A percentile compares a stretch with the other conserved stretches of the same genome.
Conservation (phyloP, 2,329 filamentous ascomycete genomes). For the Cyphellophora attinorum region DNA sequence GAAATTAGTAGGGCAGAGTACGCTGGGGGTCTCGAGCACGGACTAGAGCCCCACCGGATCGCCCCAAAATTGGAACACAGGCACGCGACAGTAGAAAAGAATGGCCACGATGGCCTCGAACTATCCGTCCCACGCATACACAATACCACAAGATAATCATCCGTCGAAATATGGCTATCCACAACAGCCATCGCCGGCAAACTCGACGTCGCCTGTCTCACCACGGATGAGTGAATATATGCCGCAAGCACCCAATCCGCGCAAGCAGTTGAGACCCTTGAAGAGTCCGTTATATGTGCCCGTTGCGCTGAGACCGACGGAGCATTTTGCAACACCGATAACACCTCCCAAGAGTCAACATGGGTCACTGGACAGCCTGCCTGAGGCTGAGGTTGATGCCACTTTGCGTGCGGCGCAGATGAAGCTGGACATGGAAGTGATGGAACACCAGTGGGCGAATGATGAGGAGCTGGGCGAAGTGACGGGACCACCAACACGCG, state of each 20-base stretch:
- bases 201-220: conserved; percentile 43
- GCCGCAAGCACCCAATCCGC: conserved; percentile 26
- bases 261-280: conserved; percentile 48
- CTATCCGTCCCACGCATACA: conserved; percentile 16
- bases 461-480: conserved; percentile 43
- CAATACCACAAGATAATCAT: conserved; percentile 13
- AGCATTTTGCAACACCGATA: conserved; percentile 38
- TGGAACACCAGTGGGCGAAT: conserved; percentile 14
- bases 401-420: conserved; percentile 7
- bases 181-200: conserved; percentile 31
- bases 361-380: conserved; percentile 42
- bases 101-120: conserved; percentile 14
- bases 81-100: too few species aligned
- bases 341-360: conserved; percentile 45
- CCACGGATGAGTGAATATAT: conserved; percentile 33
- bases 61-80: too few species aligned
- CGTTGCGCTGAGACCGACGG: conserved; percentile 52
- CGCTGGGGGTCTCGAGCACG: too few species aligned
- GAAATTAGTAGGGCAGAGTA: too few species aligned
- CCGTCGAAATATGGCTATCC: conserved; percentile 26
- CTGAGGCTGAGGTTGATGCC: conserved; percentile 25
- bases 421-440: conserved; percentile 7
- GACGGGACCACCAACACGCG: conserved; percentile 49
- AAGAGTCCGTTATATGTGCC: conserved; percentile 55
- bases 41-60: background rate